phyloP scores from a whole-genome alignment of 2,329 filamentous ascomycete genomes.

The Plectosphaerella plurivora region DNA sequence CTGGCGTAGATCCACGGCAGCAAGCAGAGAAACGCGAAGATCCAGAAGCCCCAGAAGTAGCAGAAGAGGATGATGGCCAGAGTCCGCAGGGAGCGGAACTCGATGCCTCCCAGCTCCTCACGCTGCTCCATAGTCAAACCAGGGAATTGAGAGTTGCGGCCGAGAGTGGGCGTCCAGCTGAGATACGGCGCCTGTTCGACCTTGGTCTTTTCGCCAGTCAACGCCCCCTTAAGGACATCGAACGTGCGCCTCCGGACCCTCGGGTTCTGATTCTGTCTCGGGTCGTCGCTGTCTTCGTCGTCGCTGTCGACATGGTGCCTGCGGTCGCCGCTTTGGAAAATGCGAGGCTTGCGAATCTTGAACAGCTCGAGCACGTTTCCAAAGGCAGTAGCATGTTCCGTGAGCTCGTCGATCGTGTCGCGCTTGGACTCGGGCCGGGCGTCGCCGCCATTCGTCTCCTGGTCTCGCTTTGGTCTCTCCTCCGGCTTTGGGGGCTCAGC shows the following conservation, averaged over 20 bases:
- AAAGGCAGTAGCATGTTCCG: conserved; percentile 37
- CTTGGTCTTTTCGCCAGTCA: conserved; percentile 44
- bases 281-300: conserved; percentile 6
- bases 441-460: not conserved
- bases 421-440: conserved; percentile 12
- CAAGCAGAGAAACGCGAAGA: conserved; percentile 69
- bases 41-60: conserved; percentile 82
- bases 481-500: conserved; percentile 53
- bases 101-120: conserved; percentile 92
- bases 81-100: conserved; percentile 88
- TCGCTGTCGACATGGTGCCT: conserved; percentile 31
- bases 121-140: conserved; percentile 85
- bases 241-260: conserved; percentile 45
- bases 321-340: conserved; percentile 31
- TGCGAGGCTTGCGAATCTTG: conserved; percentile 37
- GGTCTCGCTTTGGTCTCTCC: conserved; percentile 1
- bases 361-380: conserved; percentile 34
- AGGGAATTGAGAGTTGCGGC: conserved; percentile 87
- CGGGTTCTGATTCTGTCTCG: conserved; percentile 14
- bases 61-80: conserved; percentile 70
- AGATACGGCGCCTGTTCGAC: conserved; percentile 76
- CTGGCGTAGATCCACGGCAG: conserved; percentile 71
- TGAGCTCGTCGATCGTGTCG: conserved; percentile 27
- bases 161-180: conserved; percentile 89
- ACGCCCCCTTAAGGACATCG: conserved; percentile 52